Percentiles rank a stretch among this genome's conserved stretches.
Evolutionary conservation across 2,329 filamentous ascomycete species (phyloP).

Genomic region (Curvularia hawaiiensis): DNA sequence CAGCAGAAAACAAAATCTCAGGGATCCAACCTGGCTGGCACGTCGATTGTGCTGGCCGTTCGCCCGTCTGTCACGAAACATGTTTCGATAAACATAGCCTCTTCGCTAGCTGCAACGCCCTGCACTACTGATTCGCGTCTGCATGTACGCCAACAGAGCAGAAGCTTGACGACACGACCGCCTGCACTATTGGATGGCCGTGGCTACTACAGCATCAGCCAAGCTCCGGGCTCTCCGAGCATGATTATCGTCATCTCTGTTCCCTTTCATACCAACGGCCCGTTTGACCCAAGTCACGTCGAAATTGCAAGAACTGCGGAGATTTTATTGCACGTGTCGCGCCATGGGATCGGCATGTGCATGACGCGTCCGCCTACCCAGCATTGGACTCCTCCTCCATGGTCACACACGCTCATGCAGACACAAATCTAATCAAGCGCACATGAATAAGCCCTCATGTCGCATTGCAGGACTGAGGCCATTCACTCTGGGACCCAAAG

Average conservation of each 20-base stretch:
- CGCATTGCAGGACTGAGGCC: not conserved
- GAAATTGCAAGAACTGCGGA: not conserved
- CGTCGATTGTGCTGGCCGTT: not conserved
- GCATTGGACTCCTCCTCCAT: not conserved
- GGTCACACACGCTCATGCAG: not conserved
- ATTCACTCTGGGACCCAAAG: not conserved
- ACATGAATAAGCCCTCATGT: not conserved
- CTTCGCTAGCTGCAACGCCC: not conserved
- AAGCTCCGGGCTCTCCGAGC: not conserved
- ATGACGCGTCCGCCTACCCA: conserved; percentile 9
- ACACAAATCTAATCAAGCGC: not conserved
- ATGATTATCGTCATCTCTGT: not conserved
- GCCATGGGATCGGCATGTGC: not conserved
- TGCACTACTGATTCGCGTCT: not conserved
- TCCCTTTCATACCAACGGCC: not conserved
- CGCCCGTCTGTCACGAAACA: conserved; percentile 4
- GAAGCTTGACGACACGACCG: not conserved
- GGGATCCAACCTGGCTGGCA: not conserved
- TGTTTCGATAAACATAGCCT: conserved; percentile 13
- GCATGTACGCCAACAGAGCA: not conserved
- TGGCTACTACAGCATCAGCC: conserved; percentile 4
- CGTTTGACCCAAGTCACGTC: not conserved
- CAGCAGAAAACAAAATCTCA: not conserved
- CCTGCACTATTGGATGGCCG: conserved; percentile 2
- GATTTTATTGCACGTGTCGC: conserved; percentile 1